Percentiles rank a stretch among this genome's conserved stretches.
phyloP scores from a whole-genome alignment of 2,329 filamentous ascomycete genomes.

The Ceratocystis cubensis region DNA sequence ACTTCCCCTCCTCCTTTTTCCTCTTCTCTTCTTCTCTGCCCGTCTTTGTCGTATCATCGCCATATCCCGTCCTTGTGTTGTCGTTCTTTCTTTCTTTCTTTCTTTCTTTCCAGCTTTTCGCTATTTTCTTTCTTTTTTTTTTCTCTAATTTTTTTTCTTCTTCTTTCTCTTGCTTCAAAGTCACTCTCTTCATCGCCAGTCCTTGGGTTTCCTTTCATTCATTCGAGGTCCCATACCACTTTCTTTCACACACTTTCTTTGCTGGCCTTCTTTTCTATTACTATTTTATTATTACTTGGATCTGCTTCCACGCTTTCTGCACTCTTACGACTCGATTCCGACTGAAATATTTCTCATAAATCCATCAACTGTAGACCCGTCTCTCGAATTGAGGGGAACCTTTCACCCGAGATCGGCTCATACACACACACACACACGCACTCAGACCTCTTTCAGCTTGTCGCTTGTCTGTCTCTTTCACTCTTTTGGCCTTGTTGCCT shows the following conservation, averaged over 20 bases:
- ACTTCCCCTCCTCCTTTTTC: slow-evolving; percentile 24
- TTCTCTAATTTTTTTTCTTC: slow-evolving; percentile 26
- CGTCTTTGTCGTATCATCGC: slow-evolving; percentile 26
- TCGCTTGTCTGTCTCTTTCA: not conserved
- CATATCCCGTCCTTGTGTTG: slow-evolving; percentile 26
- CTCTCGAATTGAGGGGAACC: not conserved
- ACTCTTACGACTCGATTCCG: slow-evolving; percentile 17
- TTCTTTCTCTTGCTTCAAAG: slow-evolving; percentile 36
- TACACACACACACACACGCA: not conserved
- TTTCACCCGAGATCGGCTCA: slow-evolving; percentile 10
- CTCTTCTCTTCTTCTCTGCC: slow-evolving; percentile 27
- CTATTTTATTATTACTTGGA: slow-evolving; percentile 19
- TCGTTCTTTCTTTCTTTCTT: slow-evolving; percentile 28
- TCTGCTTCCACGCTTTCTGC: slow-evolving; percentile 9
- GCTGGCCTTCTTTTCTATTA: slow-evolving; percentile 27
- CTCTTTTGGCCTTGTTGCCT: not conserved
- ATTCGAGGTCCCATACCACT: slow-evolving; percentile 24
- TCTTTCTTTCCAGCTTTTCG: slow-evolving; percentile 21
- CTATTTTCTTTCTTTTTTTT: slow-evolving; percentile 21
- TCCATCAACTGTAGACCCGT: slow-evolving; percentile 14
- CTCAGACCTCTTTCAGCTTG: slow-evolving; percentile 21
- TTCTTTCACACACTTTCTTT: slow-evolving; percentile 17
- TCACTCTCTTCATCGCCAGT: slow-evolving; percentile 42
- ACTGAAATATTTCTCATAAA: slow-evolving; percentile 17
- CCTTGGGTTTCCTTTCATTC: slow-evolving; percentile 35